Base-by-base conservation (phyloP, 1,284 basidiomycete genomes). In the Caloboletus inedulis region DNA sequence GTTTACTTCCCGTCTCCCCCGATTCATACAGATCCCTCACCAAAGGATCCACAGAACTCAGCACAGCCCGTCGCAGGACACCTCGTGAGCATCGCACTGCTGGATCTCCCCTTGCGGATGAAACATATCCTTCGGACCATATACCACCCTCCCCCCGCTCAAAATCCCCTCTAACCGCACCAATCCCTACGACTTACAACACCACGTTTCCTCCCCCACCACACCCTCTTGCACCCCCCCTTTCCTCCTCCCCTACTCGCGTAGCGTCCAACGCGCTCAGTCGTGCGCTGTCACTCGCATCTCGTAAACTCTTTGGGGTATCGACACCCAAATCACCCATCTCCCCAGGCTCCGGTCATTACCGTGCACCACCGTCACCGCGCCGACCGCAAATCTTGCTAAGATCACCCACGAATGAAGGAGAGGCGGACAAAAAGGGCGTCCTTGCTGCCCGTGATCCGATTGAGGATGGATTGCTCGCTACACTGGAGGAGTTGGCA, bases 291-390 rank as follows among this genome's bases (percentile, higher is more conserved):
- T 94, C 82, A 59, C 79, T 92, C 37, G 94, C 94, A 0, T 89
- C 90, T n/a, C 89, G 94, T 69, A 94, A 91, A 63, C 76, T 97
- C 4, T 94, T 96, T 61, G 92, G 93, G 2, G 77, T 81, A 14
- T 61, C 69, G 7, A 76, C 54, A 65, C 78, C 58, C 54, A 70
- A 74, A 54, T 61, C 67, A 57, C 59, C 74, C 49, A 58, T 71
- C 50, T 70, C 74, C 37, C 65, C 72, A 25, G 72, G 74, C 49
- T 63, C 68, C 10, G 72, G 68, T 19, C 58, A 73, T 35, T 68
- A 68, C 29, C 72, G 67, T 44, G 57, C 66, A 2, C 74, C 78
- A 0, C 73, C 79, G 3, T 82, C 82, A 0, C 81, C 84, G 3
- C 70, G 78, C 23, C 72, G 82, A 36, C 68, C 72, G 3, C 78